phyloP scores from a whole-genome alignment of 331 rosid species.

The Malus hybrid region DNA sequence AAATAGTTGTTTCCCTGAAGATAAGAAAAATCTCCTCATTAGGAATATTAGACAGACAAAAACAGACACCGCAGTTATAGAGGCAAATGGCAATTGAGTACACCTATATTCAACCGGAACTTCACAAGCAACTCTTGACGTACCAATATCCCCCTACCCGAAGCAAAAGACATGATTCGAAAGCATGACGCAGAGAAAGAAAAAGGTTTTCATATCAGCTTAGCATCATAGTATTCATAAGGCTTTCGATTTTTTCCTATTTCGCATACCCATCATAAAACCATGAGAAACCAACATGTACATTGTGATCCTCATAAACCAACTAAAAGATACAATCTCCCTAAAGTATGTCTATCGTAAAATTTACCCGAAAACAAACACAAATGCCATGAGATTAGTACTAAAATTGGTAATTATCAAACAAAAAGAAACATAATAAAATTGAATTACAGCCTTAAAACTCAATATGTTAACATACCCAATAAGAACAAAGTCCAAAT shows the following conservation, averaged over 20 bases:
- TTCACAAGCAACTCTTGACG: neutral
- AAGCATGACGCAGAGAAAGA: neutral
- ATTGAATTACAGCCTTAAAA: neutral
- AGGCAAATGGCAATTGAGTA: neutral
- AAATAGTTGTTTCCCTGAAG: neutral
- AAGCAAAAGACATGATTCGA: neutral
- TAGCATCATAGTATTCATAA: neutral
- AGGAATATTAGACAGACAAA: neutral
- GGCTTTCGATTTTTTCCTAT: neutral
- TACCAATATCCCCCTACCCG: neutral
- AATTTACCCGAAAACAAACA: neutral
- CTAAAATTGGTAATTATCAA: neutral
- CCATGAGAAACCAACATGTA: neutral
- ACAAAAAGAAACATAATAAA: neutral
- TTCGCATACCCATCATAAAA: neutral
- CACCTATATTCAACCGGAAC: neutral
- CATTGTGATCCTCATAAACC: neutral
- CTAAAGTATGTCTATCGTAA: neutral
- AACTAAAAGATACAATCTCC: neutral
- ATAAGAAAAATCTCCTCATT: neutral
- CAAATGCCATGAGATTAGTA: neutral
- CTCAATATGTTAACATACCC: neutral
- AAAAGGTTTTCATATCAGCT: neutral
- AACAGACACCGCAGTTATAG: neutral
- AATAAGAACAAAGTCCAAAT: neutral